Evolutionary conservation across 2,329 filamentous ascomycete genomes (phyloP).

Genomic region (Zymoseptoria passerinii): DNA sequence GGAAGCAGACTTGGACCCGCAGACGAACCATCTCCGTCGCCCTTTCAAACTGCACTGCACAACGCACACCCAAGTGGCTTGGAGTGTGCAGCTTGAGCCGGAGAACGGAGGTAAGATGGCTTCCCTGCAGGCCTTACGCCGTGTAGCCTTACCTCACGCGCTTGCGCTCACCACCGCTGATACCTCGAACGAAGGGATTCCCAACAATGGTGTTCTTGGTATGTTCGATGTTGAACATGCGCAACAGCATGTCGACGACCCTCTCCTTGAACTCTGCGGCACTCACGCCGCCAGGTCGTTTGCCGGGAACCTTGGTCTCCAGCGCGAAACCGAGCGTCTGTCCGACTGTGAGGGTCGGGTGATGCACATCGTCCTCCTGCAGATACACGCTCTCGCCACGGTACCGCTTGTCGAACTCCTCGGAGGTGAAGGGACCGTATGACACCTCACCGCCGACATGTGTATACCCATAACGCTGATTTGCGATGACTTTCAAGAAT

Average conservation of each 20-base stretch:
- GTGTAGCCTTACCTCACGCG: constrained; percentile 28
- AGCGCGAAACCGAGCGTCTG: constrained; percentile 81
- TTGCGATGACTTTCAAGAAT: constrained; percentile 47
- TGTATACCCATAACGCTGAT: constrained; percentile 52
- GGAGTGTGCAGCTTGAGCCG: background rate
- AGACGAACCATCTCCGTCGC: too few relatives aligned
- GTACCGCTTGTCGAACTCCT: constrained; percentile 62
- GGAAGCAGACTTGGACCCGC: too few relatives aligned
- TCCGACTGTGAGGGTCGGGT: constrained; percentile 75
- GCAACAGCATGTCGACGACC: constrained; percentile 65
- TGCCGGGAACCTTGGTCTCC: constrained; percentile 71
- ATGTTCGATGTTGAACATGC: constrained; percentile 92
- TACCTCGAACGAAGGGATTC: constrained; percentile 69
- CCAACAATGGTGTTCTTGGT: constrained; percentile 79
- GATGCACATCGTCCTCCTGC: constrained; percentile 77
- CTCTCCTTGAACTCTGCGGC: constrained; percentile 68
- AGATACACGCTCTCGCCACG: constrained; percentile 80
- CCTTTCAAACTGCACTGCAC: background rate
- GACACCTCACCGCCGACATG: constrained; percentile 58
- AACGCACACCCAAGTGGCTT: background rate
- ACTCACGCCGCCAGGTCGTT: constrained; percentile 56
- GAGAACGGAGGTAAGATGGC: background rate
- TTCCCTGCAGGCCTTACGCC: too few relatives aligned
- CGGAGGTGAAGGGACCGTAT: constrained; percentile 57
- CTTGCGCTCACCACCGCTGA: constrained; percentile 47